These are phyloP conservation scores for Scorias spongiosa DNA, from an alignment of 2,329 filamentous ascomycete species.

Conservation along the genomic window DNA sequence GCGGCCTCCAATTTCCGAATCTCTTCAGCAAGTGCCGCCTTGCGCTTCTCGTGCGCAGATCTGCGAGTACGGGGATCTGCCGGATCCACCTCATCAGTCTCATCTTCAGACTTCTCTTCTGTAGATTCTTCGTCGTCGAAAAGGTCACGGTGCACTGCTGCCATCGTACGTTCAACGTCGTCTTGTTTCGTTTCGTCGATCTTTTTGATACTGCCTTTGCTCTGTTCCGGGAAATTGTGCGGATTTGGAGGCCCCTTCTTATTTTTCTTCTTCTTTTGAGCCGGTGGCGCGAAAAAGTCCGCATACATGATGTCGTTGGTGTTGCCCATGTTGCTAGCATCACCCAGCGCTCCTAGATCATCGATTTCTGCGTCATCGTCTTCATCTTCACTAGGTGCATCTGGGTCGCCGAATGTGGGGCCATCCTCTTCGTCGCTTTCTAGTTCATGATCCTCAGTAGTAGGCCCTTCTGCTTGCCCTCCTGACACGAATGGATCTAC, in stretches of 20 bases:
- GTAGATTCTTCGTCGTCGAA: conserved; percentile 63
- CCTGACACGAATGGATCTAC: conserved; percentile 48
- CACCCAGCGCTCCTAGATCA: conserved; percentile 31
- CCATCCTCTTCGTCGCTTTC: conserved; percentile 57
- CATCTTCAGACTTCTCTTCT: conserved; percentile 43
- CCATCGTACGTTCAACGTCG: conserved; percentile 71
- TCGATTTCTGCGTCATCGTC: conserved; percentile 38
- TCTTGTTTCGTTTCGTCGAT: conserved; percentile 36
- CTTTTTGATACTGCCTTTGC: conserved; percentile 24
- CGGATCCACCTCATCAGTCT: conserved; percentile 48
- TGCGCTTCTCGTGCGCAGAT: conserved; percentile 74
- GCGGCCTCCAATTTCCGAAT: conserved; percentile 83
- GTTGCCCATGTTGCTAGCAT: conserved; percentile 45
- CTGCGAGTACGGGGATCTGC: conserved; percentile 57
- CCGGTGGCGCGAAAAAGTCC: conserved; percentile 83
- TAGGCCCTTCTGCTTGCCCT: conserved; percentile 17
- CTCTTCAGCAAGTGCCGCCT: conserved; percentile 73
- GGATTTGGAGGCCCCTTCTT: conserved; percentile 41
- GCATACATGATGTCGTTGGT: conserved; percentile 82
- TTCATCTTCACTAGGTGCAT: conserved; percentile 53
- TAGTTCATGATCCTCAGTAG: conserved; percentile 25
- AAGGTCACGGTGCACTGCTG: conserved; percentile 72
- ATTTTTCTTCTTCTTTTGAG: conserved; percentile 48
- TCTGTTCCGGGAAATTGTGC: conserved; percentile 27
- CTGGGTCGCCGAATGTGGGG: conserved; percentile 69